Evolutionary conservation across 2,329 filamentous ascomycete genomes (phyloP).

Genomic region (Colletotrichum somersetense): DNA sequence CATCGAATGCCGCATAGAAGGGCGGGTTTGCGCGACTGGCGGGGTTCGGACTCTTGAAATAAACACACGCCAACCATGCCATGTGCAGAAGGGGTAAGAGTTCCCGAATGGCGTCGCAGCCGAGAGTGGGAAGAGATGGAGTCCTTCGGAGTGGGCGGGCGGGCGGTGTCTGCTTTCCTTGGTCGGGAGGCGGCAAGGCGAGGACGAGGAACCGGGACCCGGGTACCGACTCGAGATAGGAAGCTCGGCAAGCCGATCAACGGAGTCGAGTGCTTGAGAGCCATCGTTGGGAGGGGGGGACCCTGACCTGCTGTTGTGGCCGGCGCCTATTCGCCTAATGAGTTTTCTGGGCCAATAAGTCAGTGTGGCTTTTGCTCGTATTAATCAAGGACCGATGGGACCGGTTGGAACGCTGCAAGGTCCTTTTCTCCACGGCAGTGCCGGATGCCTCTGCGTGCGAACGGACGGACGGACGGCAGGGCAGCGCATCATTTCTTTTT

Average conservation of each 20-base stretch:
- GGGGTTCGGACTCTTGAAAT: slow-evolving; percentile 10
- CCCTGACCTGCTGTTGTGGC: not conserved
- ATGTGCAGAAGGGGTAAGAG: slow-evolving; percentile 12
- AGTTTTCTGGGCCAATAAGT: not conserved
- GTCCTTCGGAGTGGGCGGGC: not conserved
- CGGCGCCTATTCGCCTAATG: slow-evolving; percentile 6
- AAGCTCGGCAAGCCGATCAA: slow-evolving; percentile 34
- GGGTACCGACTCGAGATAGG: slow-evolving; percentile 31
- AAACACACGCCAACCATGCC: slow-evolving; percentile 8
- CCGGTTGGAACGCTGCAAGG: slow-evolving; percentile 33
- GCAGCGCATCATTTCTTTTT: slow-evolving; percentile 13
- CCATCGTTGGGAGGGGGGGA: not conserved
- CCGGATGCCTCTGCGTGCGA: slow-evolving; percentile 14
- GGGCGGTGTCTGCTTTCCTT: slow-evolving; percentile 2
- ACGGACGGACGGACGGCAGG: too few species aligned
- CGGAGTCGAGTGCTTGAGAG: slow-evolving; percentile 1
- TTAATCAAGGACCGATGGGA: slow-evolving; percentile 35
- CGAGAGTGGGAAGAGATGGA: slow-evolving; percentile 19
- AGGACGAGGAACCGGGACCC: slow-evolving; percentile 30
- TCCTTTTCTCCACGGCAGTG: slow-evolving; percentile 18
- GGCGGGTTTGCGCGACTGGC: slow-evolving; percentile 16
- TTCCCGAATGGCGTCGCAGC: slow-evolving; percentile 27
- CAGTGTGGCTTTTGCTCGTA: slow-evolving; percentile 20
- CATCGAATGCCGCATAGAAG: slow-evolving; percentile 16
- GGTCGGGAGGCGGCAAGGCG: slow-evolving; percentile 27